These are phyloP conservation scores for Silene conica DNA, from an alignment of 148 eudicot genomes.

Conservation along the genomic window DNA sequence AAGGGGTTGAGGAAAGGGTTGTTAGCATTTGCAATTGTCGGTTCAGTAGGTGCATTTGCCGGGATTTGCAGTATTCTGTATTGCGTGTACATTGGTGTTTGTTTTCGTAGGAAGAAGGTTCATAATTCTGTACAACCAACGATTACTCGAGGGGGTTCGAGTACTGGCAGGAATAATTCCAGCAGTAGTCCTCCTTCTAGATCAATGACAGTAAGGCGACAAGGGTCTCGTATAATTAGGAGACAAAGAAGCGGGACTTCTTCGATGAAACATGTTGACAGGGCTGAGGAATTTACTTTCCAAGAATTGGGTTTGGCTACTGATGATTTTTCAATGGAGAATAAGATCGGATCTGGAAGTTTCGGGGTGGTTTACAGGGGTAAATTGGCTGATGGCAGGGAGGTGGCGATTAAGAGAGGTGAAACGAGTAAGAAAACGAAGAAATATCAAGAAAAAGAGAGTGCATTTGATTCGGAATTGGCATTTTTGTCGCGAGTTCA, in stretches of 20 bases:
- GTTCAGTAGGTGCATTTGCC: constrained; percentile 65
- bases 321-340: constrained; percentile 57
- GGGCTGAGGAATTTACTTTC: constrained; percentile 73
- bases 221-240: constrained; percentile 68
- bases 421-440: constrained; percentile 50
- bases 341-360: constrained; percentile 89
- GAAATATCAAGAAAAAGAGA: constrained; percentile 83
- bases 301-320: constrained; percentile 68
- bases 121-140: constrained; percentile 95
- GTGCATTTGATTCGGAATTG: constrained; percentile 82
- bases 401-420: constrained; percentile 89
- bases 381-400: constrained; percentile 70
- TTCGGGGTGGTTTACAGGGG: constrained; percentile 89
- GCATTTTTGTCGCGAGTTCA: constrained; percentile 81
- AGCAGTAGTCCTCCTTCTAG: constrained; percentile 62
- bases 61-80: constrained; percentile 63
- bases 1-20: constrained; percentile 51
- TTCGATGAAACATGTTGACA: constrained; percentile 51
- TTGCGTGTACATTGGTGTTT: constrained; percentile 66
- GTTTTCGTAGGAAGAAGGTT: constrained; percentile 78
- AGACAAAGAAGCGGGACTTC: constrained; percentile 96
- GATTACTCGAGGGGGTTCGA: constrained; percentile 49
- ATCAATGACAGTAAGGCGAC: constrained; percentile 71
- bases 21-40: constrained; percentile 74
- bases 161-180: constrained; percentile 32